These are phyloP conservation scores for Phanerochaete carnosa DNA, from an alignment of 768 basidiomycete genomes.

Conservation along the genomic window DNA sequence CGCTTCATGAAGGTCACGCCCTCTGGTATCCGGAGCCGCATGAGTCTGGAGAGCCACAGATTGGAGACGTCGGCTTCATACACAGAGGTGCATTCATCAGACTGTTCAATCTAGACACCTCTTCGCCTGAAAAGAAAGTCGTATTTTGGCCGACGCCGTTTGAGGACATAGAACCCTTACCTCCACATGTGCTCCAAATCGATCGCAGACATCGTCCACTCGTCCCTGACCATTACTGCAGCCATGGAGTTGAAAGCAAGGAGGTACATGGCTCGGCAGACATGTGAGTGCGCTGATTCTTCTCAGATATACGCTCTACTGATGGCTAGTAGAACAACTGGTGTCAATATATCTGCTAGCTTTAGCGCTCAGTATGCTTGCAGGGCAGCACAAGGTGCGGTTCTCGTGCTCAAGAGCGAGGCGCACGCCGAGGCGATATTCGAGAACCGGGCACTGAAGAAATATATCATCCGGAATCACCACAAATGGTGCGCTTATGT, in stretches of 20 bases:
- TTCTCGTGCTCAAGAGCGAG: no score
- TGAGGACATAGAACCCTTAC: no score
- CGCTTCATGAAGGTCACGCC: no score
- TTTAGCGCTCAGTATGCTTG: neutral
- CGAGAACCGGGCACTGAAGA: neutral
- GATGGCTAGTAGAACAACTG: no score
- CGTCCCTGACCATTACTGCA: neutral
- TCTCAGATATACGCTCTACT: no score
- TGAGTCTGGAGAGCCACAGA: neutral
- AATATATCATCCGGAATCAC: neutral
- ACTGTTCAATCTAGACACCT: conserved; percentile 5
- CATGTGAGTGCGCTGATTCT: no score
- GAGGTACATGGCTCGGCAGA: no score
- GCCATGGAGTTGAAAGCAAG: no score
- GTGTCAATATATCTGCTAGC: no score
- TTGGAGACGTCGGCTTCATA: conserved; percentile 4
- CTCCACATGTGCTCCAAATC: no score
- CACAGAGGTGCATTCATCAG: neutral
- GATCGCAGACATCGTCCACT: no score
- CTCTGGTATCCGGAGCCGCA: neutral
- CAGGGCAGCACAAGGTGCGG: neutral
- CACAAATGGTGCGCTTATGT: neutral
- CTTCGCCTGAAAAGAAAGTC: neutral
- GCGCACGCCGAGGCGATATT: no score
- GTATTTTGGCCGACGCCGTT: neutral